Base-by-base conservation (phyloP, 148 eudicot genomes). In the Rheum nobile region DNA sequence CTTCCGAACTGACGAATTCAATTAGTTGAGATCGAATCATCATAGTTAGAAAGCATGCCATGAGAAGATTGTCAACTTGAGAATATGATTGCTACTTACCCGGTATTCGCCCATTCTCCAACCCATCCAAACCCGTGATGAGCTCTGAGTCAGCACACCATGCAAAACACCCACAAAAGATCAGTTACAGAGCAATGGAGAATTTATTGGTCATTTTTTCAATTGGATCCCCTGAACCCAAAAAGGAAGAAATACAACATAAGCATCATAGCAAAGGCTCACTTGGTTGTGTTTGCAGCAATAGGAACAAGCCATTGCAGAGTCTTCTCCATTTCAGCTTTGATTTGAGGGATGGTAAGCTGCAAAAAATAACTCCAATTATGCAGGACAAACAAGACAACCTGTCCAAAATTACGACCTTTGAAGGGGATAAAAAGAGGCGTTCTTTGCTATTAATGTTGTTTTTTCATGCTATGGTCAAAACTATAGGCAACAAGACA, bases 121-220 rank as follows among this genome's bases (percentile, higher is more conserved):
- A 93, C 98, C 98, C 98, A 93, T 32, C 98, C 98, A 43, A 93
- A 93, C 71, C 98, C 98, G 78, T 93, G 98, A 82, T 93, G 98
- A 48, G 96, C 96, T 86, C 98, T 95, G 88, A 73, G 80, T 71
- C 67, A 17, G 46, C 72, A 17, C 55, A 17, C 8, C 16, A 67
- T 67, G 71, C 63, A 77, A 44, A 11, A 21, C 32, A 77, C 22
- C 38, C 26, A 75, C 28, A 7, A 70, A 38, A 44, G 17, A 63
- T 71, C 71, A 78, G 42, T 38, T 17, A 68, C 6, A 68, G 5
- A 34, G 71, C 26, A 68, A 68, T 17, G 17, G 6, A 19, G 28
- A 34, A 14, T 17, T 28, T 28, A 26, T 12, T 19, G 37, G 10
- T 0, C 10, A 8, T 21, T 1, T 35, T 35, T 54, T 54, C 61